These are phyloP conservation scores for Mycena maculata DNA, from an alignment of 768 basidiomycete species.

Conservation along the genomic window DNA sequence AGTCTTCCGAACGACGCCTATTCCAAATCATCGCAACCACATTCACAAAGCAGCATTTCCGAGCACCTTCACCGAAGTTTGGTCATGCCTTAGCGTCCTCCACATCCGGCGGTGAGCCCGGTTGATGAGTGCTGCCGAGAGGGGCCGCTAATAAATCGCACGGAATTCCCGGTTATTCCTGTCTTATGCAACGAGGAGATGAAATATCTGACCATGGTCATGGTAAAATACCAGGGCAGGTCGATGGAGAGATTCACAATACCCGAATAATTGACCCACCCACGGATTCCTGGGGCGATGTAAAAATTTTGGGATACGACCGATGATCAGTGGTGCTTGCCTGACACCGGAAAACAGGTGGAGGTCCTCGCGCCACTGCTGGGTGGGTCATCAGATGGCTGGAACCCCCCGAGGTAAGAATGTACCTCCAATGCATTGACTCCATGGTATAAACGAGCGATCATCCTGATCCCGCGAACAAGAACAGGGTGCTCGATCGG, in stretches of 20 bases:
- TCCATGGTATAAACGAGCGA: constrained; percentile 2
- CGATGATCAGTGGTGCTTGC: neutral
- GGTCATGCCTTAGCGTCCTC: no score
- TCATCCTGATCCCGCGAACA: constrained; percentile 6
- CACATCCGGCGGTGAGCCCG: no score
- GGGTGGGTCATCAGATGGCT: neutral
- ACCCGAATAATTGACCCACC: constrained; percentile 5
- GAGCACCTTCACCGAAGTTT: no score
- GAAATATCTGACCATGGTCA: neutral
- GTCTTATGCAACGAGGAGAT: neutral
- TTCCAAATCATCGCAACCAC: no score
- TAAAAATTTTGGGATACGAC: neutral
- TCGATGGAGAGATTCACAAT: constrained; percentile 7
- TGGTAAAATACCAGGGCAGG: constrained; percentile 9
- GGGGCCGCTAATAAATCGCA: no score
- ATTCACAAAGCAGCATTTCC: no score
- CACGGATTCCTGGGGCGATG: neutral
- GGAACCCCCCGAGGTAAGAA: neutral
- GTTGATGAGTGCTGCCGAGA: neutral
- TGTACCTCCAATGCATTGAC: constrained; percentile 4
- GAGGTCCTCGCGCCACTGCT: constrained; percentile 19
- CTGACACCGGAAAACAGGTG: neutral
- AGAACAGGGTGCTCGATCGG: neutral
- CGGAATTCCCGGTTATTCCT: no score
- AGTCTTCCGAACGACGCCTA: no score